Conservation (phyloP, 2,329 filamentous ascomycete species). For the Harringtonia aguacate region DNA sequence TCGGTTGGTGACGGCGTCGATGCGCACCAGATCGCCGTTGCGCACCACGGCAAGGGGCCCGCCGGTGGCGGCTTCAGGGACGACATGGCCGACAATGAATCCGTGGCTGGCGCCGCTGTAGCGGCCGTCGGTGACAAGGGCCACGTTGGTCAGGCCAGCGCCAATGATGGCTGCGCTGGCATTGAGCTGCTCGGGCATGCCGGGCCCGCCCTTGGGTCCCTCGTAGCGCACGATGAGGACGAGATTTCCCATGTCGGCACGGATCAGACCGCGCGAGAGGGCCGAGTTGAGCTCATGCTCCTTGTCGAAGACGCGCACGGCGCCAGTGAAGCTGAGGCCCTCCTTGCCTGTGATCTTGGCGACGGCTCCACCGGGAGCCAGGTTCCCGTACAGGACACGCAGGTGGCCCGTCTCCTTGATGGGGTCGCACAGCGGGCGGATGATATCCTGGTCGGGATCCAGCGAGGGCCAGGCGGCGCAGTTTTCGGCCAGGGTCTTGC, state of each 20-base stretch:
- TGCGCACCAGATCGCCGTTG: constrained; percentile 75
- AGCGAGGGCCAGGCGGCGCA: constrained; percentile 66
- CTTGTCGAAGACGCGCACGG: constrained; percentile 77
- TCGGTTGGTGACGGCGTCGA: constrained; percentile 71
- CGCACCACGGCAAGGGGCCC: constrained; percentile 77
- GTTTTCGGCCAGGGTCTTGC: constrained; percentile 74
- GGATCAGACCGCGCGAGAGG: constrained; percentile 49
- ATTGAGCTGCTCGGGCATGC: constrained; percentile 92
- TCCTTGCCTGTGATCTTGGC: constrained; percentile 97
- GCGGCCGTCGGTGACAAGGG: constrained; percentile 83
- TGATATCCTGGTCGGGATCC: constrained; percentile 70
- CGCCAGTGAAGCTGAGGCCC: constrained; percentile 69
- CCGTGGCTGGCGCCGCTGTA: constrained; percentile 85
- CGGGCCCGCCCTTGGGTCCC: constrained; percentile 83
- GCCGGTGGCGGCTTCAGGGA: constrained; percentile 79
- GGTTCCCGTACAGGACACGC: constrained; percentile 77
- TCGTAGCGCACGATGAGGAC: constrained; percentile 90
- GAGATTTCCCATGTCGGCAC: constrained; percentile 54
- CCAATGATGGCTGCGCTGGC: constrained; percentile 88
- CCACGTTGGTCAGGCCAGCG: constrained; percentile 75
- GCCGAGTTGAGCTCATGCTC: constrained; percentile 70
- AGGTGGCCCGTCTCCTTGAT: constrained; percentile 84
- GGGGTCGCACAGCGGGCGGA: constrained; percentile 57
- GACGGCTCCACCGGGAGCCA: constrained; percentile 80
- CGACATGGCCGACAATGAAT: constrained; percentile 89